These are phyloP conservation scores for Saprolegnia diclina DNA, from an alignment of 352 stramenopile species.

Conservation along the genomic window DNA sequence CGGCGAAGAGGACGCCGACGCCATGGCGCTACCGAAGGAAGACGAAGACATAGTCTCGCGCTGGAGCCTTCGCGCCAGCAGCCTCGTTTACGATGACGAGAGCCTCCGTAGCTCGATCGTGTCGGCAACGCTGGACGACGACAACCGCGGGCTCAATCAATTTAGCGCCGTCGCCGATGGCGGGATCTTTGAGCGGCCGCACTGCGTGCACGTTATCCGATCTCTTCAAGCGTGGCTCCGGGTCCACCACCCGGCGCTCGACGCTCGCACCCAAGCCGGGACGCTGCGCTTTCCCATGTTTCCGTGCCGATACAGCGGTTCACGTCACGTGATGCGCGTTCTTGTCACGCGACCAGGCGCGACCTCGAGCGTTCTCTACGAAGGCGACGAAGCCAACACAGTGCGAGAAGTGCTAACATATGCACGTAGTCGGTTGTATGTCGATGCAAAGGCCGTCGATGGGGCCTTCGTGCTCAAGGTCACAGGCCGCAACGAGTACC, in stretches of 20 bases:
- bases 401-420: no score
- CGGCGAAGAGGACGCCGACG: neutral
- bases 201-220: neutral
- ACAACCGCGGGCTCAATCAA: neutral
- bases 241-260: neutral
- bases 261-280: neutral
- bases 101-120: neutral
- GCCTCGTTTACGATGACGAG: neutral
- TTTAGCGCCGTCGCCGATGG: neutral
- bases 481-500: neutral
- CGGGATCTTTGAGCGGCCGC: neutral
- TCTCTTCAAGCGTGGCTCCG: neutral
- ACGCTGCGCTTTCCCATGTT: neutral
- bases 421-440: no score
- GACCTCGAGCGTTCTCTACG: no score
- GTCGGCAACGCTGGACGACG: neutral
- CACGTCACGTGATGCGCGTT: no score
- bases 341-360: no score
- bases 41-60: neutral
- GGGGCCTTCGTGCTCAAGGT: neutral
- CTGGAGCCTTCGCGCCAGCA: neutral
- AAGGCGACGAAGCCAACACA: no score
- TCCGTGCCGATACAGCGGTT: neutral
- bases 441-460: neutral
- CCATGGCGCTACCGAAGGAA: neutral